These are phyloP conservation scores for Herpetomonas tarakana DNA, from an alignment of 208 protist genomes.

Conservation along the genomic window DNA sequence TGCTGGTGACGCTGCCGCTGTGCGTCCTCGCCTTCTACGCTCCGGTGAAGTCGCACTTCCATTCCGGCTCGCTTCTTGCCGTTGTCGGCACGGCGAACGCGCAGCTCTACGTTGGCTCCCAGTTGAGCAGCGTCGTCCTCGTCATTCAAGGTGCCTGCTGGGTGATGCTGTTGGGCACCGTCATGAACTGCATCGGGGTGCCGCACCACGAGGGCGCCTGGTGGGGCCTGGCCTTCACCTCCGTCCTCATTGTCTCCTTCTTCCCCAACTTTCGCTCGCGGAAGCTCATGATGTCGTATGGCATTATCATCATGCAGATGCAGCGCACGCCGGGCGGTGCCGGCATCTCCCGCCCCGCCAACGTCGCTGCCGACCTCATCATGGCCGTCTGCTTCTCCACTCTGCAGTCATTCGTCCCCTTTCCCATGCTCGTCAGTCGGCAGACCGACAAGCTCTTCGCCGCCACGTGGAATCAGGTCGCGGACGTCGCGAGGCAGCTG, in stretches of 20 bases:
- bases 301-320: conserved; percentile 44
- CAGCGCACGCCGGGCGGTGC: conserved; percentile 11
- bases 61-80: conserved; percentile 16
- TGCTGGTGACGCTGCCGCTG: conserved; percentile 25
- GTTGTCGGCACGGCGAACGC: conserved; percentile 27
- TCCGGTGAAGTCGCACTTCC: conserved; percentile 17
- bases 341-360: conserved; percentile 12
- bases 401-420: conserved; percentile 34
- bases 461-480: conserved; percentile 27
- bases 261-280: conserved; percentile 31
- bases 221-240: conserved; percentile 44
- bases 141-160: conserved; percentile 28
- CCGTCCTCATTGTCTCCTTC: conserved; percentile 31
- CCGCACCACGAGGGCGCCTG: conserved; percentile 22
- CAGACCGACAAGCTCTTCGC: conserved; percentile 24
- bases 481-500: conserved; percentile 20
- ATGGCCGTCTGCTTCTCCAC: conserved; percentile 28
- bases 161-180: conserved; percentile 31
- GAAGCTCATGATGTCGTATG: conserved; percentile 31
- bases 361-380: conserved; percentile 28
- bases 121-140: conserved; percentile 22
- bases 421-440: conserved; percentile 31
- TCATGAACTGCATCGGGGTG: conserved; percentile 19
- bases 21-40: conserved; percentile 22
- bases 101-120: conserved; percentile 37